phyloP scores from a whole-genome alignment of 2,329 filamentous ascomycete species.

The Aureobasidium subglaciale region DNA sequence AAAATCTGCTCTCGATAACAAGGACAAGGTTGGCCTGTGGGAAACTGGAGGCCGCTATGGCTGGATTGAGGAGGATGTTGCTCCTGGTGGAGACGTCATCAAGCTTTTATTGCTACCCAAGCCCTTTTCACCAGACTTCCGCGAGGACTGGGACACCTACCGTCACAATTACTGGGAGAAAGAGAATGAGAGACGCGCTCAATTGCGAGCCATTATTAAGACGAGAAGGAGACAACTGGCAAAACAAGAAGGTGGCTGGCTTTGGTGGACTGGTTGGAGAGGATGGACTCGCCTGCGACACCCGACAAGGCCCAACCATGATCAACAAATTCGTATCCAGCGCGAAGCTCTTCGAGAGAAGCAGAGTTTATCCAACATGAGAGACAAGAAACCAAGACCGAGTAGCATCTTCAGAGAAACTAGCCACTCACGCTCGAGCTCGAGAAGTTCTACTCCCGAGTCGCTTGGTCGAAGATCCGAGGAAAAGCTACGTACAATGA shows the following conservation, averaged over 20 bases:
- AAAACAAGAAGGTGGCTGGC: slow-evolving; percentile 63
- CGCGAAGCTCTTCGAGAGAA: slow-evolving; percentile 15
- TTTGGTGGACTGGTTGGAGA: slow-evolving; percentile 80
- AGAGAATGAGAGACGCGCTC: slow-evolving; percentile 80
- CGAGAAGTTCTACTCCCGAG: slow-evolving; percentile 29
- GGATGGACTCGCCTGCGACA: slow-evolving; percentile 37
- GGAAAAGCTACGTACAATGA: neutral
- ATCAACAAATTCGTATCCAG: slow-evolving; percentile 3
- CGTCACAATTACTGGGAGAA: slow-evolving; percentile 93
- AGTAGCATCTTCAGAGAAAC: slow-evolving; percentile 13
- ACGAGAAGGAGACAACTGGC: slow-evolving; percentile 61
- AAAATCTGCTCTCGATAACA: slow-evolving; percentile 46
- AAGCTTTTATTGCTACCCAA: slow-evolving; percentile 87
- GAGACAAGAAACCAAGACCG: slow-evolving; percentile 20
- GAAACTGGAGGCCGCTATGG: slow-evolving; percentile 41
- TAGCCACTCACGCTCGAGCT: slow-evolving; percentile 22
- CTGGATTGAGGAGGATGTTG: slow-evolving; percentile 77
- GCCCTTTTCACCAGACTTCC: slow-evolving; percentile 87
- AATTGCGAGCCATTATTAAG: slow-evolving; percentile 63
- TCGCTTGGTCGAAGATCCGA: slow-evolving; percentile 18
- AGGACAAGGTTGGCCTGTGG: slow-evolving; percentile 28
- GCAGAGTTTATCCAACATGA: slow-evolving; percentile 27
- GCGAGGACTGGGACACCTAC: slow-evolving; percentile 96
- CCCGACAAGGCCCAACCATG: slow-evolving; percentile 3
- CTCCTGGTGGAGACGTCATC: slow-evolving; percentile 82